Conservation (phyloP, 805 yeast species). For the Teunomyces gatunensis region DNA sequence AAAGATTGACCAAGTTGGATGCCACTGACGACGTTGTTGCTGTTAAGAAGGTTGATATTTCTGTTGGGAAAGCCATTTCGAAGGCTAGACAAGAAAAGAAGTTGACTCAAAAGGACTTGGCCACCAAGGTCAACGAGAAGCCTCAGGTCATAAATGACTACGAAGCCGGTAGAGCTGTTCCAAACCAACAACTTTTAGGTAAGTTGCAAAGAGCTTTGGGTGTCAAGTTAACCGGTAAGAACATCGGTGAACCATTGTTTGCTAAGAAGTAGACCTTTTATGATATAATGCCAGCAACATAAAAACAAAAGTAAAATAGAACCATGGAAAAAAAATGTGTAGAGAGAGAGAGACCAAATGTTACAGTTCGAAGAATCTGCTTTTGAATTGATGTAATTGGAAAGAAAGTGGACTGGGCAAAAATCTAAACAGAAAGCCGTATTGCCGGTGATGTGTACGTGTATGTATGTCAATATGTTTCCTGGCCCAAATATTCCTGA, state of each 20-base stretch:
- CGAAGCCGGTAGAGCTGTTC: conserved; percentile 94
- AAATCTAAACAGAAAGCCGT: no score
- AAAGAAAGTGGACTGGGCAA: no score
- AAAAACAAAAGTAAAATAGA: not conserved
- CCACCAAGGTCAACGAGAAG: conserved; percentile 93
- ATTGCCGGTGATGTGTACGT: no score
- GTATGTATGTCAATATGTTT: not conserved
- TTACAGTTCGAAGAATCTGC: no score
- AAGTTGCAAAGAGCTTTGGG: conserved; percentile 94
- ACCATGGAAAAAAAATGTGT: not conserved
- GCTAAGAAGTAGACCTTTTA: conserved; percentile 46
- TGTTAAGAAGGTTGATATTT: conserved; percentile 79
- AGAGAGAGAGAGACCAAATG: no score
- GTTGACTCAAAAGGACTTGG: conserved; percentile 92
- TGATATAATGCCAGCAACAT: conserved; percentile 2
- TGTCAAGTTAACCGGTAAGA: conserved; percentile 92
- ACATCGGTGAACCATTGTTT: conserved; percentile 84
- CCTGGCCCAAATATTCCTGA: not conserved
- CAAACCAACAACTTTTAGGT: conserved; percentile 90
- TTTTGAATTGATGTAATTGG: no score
- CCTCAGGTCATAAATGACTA: conserved; percentile 94
- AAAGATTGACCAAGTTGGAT: conserved; percentile 89
- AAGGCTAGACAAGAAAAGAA: conserved; percentile 85
- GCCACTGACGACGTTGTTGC: conserved; percentile 91
- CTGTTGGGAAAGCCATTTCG: conserved; percentile 85